Percentiles rank a stretch among this genome's conserved stretches.
These are phyloP conservation scores for Kregervanrija pseudodelftensis DNA, from an alignment of 805 yeast genomes.

Conservation along the genomic window DNA sequence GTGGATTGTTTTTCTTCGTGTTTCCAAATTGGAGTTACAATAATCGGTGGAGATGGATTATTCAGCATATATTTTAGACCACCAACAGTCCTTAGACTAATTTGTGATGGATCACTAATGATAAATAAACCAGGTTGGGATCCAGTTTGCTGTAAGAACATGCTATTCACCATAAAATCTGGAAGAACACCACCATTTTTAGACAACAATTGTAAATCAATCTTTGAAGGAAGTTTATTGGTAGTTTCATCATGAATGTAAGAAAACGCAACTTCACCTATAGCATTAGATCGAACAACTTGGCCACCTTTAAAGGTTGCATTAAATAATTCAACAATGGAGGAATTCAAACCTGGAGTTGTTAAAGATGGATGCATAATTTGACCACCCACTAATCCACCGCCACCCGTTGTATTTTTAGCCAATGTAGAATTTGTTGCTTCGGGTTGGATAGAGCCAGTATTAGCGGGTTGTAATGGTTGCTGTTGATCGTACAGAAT, in stretches of 20 bases:
- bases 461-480: slow-evolving; percentile 14
- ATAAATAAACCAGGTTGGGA: slow-evolving; percentile 28
- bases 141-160: slow-evolving; percentile 40
- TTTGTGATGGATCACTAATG: slow-evolving; percentile 38
- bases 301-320: slow-evolving; percentile 68
- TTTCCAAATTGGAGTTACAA: slow-evolving; percentile 82
- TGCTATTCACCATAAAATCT: slow-evolving; percentile 43
- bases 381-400: slow-evolving; percentile 28
- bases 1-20: slow-evolving; percentile 81
- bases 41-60: slow-evolving; percentile 53
- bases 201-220: slow-evolving; percentile 33
- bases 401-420: slow-evolving; percentile 27
- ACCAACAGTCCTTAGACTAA: slow-evolving; percentile 62
- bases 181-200: slow-evolving; percentile 34
- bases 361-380: slow-evolving; percentile 46
- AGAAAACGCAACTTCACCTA: slow-evolving; percentile 85
- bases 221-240: slow-evolving; percentile 32
- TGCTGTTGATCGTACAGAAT: slow-evolving; percentile 8
- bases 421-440: slow-evolving; percentile 35
- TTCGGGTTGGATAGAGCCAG: slow-evolving; percentile 30
- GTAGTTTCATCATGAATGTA: slow-evolving; percentile 35
- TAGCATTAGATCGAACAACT: slow-evolving; percentile 49
- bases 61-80: slow-evolving; percentile 69
- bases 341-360: slow-evolving; percentile 66
- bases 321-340: slow-evolving; percentile 78